Evolutionary conservation across 345 rosid species (phyloP), one percentile per base, ranked within the genome.

Genomic region (Salix udensis): DNA sequence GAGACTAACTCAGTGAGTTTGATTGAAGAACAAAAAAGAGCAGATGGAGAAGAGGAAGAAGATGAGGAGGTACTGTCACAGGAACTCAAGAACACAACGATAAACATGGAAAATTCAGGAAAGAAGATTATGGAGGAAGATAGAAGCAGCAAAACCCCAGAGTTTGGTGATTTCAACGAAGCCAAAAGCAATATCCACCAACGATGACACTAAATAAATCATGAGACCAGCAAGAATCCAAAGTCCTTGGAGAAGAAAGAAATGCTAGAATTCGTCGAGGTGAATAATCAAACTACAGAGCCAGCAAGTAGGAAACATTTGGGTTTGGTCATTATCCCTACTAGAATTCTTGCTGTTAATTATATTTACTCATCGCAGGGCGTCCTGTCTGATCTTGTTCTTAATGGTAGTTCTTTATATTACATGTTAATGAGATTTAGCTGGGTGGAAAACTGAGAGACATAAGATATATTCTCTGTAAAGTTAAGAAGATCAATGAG

Each of bases 301-400:
- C 65, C 40, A 26, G 55, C 37, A n/a, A 81, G 44, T 5, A 16
- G 81, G 84, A 71, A 53, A 40, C n/a, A 55, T 50, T 34, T 55
- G 78, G 79, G 44, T 65, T 44, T 67, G 70, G 67, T 37, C 73
- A 6, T 6, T 70, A 11, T 12, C 83, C 74, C 37, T 72, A 34
- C 10, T 84, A 15, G 23, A 70, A 55, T 13, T 77, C 26, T 37
- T 81, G 74, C 23, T 83, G 73, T 77, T 86, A 1, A 67, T 81
- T 9, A 30, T 82, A 46, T 60, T 76, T 28, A 53, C 70, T 52
- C 74, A 68, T 67, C 50, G 36, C 21, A 79, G 70, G 14, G 67
- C 74, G 37, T 5, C 37, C 7, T 58, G 34, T 67, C 44, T 36
- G 31, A 23, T 26, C 13, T 19, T 26, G 71, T 68, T 64, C 48